A percentile compares a stretch with the other conserved stretches of the same genome.
Conservation (phyloP, 257 asterid genomes). For the Echium plantagineum region DNA sequence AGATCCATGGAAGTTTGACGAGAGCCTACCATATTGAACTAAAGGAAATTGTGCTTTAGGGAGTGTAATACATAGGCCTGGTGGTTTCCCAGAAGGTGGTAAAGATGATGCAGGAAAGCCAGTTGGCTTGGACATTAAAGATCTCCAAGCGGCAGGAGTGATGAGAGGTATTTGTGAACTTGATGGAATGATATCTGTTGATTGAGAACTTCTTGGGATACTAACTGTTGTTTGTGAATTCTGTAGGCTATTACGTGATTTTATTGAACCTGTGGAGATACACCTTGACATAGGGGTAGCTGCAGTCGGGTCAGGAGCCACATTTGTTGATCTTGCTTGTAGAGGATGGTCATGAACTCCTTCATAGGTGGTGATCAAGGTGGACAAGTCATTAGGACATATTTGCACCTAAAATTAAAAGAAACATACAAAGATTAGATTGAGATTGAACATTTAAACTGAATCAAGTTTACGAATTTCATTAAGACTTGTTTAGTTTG, state of each 20-base stretch:
- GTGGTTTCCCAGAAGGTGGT: not conserved
- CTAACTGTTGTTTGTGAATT: not conserved
- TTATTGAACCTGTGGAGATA: not conserved
- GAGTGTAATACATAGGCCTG: not conserved
- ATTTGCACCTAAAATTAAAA: not conserved
- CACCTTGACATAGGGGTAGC: not conserved
- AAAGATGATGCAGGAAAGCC: not conserved
- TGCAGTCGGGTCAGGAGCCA: not conserved
- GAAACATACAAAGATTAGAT: not conserved
- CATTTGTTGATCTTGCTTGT: not conserved
- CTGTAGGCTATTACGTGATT: not conserved
- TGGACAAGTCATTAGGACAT: not conserved
- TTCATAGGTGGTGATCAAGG: not conserved
- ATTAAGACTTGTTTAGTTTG: not conserved
- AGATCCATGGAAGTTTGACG: not conserved
- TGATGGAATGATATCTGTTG: not conserved
- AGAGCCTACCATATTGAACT: not conserved
- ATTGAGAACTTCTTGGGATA: not conserved
- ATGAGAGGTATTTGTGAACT: not conserved
- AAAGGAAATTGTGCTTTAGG: not conserved
- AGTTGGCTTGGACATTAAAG: not conserved
- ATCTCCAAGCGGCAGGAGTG: not conserved
- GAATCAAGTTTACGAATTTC: not conserved
- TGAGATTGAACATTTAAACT: not conserved
- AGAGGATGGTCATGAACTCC: not conserved